Percentiles rank a stretch among this genome's conserved stretches.
Conservation (phyloP, 495 filamentous ascomycete genomes). For the Acidiella bohemica region DNA sequence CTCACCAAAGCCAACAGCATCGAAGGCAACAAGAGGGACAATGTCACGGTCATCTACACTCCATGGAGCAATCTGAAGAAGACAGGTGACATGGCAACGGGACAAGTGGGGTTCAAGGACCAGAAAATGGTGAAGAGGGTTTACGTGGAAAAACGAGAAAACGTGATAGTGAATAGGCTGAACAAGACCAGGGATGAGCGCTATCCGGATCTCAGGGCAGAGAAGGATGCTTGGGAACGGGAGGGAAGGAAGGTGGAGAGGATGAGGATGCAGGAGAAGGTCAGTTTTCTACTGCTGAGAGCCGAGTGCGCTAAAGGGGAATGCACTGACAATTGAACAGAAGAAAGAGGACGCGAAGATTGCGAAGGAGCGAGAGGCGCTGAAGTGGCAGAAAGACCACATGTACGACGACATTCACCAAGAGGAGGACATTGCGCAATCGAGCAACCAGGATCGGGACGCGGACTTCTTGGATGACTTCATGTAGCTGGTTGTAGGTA, state of each 20-base stretch:
- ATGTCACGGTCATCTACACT: conserved; percentile 90
- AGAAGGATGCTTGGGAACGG: conserved; percentile 62
- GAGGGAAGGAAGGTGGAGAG: conserved; percentile 57
- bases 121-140: conserved; percentile 68
- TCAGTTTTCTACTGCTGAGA: conserved; percentile 27
- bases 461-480: conserved; percentile 59
- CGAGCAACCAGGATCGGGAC: conserved; percentile 54
- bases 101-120: conserved; percentile 92
- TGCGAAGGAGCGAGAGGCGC: conserved; percentile 64
- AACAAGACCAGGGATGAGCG: conserved; percentile 90
- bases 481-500: too few relatives aligned
- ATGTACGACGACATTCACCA: conserved; percentile 79
- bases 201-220: conserved; percentile 63
- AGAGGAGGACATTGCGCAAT: conserved; percentile 48
- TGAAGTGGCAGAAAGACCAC: conserved; percentile 88
- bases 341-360: conserved; percentile 68
- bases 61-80: conserved; percentile 96
- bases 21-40: conserved; percentile 98
- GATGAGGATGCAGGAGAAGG: conserved; percentile 49
- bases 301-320: too few relatives aligned
- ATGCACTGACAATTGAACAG: conserved; percentile 30
- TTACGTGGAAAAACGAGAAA: conserved; percentile 62
- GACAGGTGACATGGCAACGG: conserved; percentile 87
- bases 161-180: conserved; percentile 83
- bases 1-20: conserved; percentile 98